phyloP scores from a whole-genome alignment of 139 green algal genomes.

The Parachlorella kessleri region DNA sequence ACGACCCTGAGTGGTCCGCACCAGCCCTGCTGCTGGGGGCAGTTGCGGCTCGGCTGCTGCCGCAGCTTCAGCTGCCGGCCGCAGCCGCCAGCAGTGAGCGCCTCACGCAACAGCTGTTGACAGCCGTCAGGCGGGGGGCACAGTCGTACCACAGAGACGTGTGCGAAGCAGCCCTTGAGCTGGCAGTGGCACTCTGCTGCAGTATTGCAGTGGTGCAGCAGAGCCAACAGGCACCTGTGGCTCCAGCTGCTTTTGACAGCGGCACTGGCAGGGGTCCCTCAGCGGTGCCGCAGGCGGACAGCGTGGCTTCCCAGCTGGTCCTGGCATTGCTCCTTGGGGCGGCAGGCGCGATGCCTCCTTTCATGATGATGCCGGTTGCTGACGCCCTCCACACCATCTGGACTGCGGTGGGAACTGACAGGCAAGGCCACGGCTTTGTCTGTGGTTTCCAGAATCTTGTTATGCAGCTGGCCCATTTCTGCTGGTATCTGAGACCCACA shows the following conservation, averaged over 20 bases:
- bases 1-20: slow-evolving; percentile 5
- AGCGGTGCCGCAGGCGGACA: background rate
- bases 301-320: slow-evolving; percentile 24
- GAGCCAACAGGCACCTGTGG: background rate
- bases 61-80: background rate
- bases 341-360: slow-evolving; percentile 51
- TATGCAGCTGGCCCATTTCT: too few species aligned
- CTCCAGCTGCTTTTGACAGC: background rate
- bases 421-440: too few species aligned
- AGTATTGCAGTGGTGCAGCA: background rate
- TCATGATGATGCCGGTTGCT: slow-evolving; percentile 47
- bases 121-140: slow-evolving; percentile 10
- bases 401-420: slow-evolving; percentile 24
- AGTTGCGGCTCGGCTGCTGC: background rate
- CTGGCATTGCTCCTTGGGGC: slow-evolving; percentile 48
- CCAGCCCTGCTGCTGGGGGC: background rate
- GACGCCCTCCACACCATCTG: slow-evolving; percentile 48
- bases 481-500: too few species aligned
- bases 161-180: slow-evolving; percentile 33
- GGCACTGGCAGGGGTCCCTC: background rate
- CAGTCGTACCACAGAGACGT: slow-evolving; percentile 33
- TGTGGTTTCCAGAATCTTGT: too few species aligned
- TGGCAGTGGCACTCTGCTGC: slow-evolving; percentile 28
- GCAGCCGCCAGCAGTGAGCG: too few species aligned
- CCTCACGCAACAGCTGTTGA: slow-evolving; percentile 19